Evolutionary conservation across 202 grass and related monocot genomes (phyloP).

Genomic region (Hordeum pubiflorum): DNA sequence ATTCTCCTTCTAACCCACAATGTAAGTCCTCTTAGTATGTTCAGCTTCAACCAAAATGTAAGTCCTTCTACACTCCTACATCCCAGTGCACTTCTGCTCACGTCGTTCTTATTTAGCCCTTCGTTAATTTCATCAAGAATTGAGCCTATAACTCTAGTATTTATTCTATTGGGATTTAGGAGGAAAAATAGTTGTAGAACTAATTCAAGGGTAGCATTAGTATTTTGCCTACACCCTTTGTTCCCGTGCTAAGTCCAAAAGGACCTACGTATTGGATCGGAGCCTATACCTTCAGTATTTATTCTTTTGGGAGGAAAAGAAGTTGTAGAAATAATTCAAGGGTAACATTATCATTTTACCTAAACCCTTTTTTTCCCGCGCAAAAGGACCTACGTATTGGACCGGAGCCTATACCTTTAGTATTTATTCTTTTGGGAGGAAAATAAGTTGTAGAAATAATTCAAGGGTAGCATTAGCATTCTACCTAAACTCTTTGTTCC

Average conservation of each 20-base stretch:
- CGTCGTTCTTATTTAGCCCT: not conserved
- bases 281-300: not conserved
- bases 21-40: not conserved
- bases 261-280: too few relatives aligned
- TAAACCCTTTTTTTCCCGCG: too few relatives aligned
- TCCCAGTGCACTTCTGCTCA: not conserved
- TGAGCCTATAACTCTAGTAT: not conserved
- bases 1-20: not conserved
- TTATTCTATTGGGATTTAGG: not conserved
- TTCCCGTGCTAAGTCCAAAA: not conserved
- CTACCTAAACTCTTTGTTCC: too few relatives aligned
- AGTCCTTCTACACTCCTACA: not conserved
- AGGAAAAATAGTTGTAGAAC: not conserved
- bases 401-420: not conserved
- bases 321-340: too few relatives aligned
- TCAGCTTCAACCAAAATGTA: not conserved
- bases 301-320: not conserved
- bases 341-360: too few relatives aligned
- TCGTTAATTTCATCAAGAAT: not conserved
- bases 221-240: not conserved
- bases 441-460: not conserved
- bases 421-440: not conserved
- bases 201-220: not conserved
- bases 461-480: not conserved
- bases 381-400: too few relatives aligned